Conservation (phyloP, 306 rosid genomes). For the Vigna nakashimae region DNA sequence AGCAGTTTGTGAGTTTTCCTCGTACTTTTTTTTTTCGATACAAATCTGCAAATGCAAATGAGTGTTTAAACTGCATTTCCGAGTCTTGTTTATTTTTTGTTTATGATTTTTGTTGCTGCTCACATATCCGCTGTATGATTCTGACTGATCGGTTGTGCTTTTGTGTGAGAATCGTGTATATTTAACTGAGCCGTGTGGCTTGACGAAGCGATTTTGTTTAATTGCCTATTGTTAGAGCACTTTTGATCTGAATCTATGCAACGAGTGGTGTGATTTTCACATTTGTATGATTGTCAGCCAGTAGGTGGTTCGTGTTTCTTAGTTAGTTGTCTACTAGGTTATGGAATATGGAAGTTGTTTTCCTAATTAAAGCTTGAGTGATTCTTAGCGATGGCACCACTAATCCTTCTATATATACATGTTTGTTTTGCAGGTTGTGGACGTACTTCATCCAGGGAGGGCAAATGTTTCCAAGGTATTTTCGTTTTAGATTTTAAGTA, state of each 20-base stretch:
- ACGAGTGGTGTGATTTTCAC: not conserved
- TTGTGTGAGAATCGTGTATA: too few relatives aligned
- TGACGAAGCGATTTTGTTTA: not conserved
- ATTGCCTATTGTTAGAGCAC: too few relatives aligned
- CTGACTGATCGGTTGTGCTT: not conserved
- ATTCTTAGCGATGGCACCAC: not conserved
- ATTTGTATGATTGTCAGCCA: not conserved
- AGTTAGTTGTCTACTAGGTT: not conserved
- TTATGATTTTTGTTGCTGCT: not conserved
- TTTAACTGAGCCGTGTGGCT: not conserved
- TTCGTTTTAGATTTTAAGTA: not conserved
- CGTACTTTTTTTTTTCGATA: too few relatives aligned
- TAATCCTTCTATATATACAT: not conserved
- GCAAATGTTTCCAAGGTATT: constrained; percentile 90
- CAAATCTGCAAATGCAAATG: not conserved
- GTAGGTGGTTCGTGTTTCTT: not conserved
- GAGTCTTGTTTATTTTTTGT: not conserved
- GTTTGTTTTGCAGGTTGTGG: constrained; percentile 61
- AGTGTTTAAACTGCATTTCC: not conserved
- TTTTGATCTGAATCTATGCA: not conserved
- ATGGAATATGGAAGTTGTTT: not conserved
- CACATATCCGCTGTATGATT: not conserved
- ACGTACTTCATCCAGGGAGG: constrained; percentile 94
- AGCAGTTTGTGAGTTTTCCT: constrained; percentile 78
- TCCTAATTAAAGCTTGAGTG: too few relatives aligned